Percentiles rank a stretch among this genome's conserved stretches.
These are phyloP conservation scores for Kodamaea neixiangensis DNA, from an alignment of 805 yeast species.

Conservation along the genomic window DNA sequence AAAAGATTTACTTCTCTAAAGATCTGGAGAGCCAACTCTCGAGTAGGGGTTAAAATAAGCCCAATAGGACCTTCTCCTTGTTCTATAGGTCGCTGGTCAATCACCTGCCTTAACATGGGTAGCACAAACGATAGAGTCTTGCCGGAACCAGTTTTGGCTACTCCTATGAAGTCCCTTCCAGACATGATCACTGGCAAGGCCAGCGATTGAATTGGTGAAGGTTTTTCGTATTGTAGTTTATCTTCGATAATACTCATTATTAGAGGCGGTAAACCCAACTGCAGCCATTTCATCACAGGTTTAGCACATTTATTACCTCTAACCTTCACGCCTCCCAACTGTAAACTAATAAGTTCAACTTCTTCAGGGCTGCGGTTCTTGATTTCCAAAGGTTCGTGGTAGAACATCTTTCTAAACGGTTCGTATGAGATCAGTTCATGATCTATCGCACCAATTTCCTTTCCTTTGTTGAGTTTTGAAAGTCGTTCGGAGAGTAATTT, in stretches of 20 bases:
- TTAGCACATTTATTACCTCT: constrained; percentile 57
- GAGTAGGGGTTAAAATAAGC: constrained; percentile 81
- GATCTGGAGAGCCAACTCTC: constrained; percentile 89
- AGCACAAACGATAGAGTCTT: constrained; percentile 86
- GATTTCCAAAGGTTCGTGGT: constrained; percentile 59
- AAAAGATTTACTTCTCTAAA: constrained; percentile 65
- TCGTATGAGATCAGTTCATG: constrained; percentile 47
- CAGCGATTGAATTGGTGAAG: constrained; percentile 90
- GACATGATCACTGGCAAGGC: constrained; percentile 89
- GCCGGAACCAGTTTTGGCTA: constrained; percentile 97
- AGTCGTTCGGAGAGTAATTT: constrained; percentile 38
- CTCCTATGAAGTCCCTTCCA: constrained; percentile 88
- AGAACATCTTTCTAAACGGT: constrained; percentile 63
- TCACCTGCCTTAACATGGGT: constrained; percentile 82
- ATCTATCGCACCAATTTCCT: constrained; percentile 51
- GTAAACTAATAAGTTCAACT: constrained; percentile 51
- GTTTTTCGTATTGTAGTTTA: constrained; percentile 53
- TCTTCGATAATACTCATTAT: constrained; percentile 54
- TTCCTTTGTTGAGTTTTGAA: constrained; percentile 47
- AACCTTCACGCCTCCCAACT: constrained; percentile 65
- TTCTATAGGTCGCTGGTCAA: constrained; percentile 60
- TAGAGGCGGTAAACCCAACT: constrained; percentile 70
- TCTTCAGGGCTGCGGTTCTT: constrained; percentile 52
- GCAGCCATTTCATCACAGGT: constrained; percentile 79
- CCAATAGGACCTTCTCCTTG: constrained; percentile 70